phyloP scores from a whole-genome alignment of 139 green algal genomes.

The Pseudopediastrum boryanum region DNA sequence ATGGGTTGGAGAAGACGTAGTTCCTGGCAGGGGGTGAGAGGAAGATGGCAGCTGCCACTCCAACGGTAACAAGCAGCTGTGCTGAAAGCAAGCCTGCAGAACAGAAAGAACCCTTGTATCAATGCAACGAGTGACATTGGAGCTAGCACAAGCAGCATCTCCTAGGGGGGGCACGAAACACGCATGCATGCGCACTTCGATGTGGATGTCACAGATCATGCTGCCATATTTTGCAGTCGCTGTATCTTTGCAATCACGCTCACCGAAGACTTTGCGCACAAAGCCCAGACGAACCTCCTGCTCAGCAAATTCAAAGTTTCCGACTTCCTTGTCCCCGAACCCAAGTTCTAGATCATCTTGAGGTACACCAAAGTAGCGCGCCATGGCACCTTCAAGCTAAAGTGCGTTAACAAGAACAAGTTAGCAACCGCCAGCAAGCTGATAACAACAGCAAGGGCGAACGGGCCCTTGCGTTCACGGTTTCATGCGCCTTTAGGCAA shows the following conservation, averaged over 20 bases:
- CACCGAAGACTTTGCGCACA: slow-evolving; percentile 47
- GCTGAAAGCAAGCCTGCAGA: slow-evolving; percentile 45
- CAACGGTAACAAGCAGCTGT: slow-evolving; percentile 55
- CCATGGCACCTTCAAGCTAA: not conserved
- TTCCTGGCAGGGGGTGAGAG: not conserved
- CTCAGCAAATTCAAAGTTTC: slow-evolving; percentile 35
- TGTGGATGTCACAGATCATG: not conserved
- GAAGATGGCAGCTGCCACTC: slow-evolving; percentile 30
- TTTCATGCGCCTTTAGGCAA: too few species aligned
- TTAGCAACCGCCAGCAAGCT: not conserved
- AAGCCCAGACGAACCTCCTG: slow-evolving; percentile 41
- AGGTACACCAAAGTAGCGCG: not conserved
- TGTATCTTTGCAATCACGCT: not conserved
- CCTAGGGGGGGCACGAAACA: not conserved
- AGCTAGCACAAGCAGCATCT: not conserved
- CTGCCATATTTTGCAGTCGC: not conserved
- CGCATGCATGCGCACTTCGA: not conserved
- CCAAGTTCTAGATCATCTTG: not conserved
- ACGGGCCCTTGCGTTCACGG: not conserved
- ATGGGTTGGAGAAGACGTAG: slow-evolving; percentile 24
- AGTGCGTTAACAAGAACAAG: not conserved
- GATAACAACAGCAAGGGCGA: not conserved
- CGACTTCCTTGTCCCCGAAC: slow-evolving; percentile 8
- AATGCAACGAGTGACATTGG: not conserved
- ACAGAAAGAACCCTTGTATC: slow-evolving; percentile 32